Evolutionary conservation across 495 filamentous ascomycete genomes (phyloP).

Genomic region (Hypoxylon rickii): DNA sequence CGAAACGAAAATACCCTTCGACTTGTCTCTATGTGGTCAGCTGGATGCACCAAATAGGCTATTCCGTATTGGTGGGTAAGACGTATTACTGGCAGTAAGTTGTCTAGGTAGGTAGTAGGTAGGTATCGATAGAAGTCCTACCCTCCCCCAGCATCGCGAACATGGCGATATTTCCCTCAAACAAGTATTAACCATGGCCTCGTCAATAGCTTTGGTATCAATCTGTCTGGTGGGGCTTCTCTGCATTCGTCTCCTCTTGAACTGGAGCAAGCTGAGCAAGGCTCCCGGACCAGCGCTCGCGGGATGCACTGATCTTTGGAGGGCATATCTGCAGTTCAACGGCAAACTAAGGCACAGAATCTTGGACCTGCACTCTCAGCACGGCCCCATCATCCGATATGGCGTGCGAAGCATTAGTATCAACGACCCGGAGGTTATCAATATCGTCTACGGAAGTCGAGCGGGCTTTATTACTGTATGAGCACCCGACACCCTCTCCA

Average conservation of each 20-base stretch:
- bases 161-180: neutral
- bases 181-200: neutral
- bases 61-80: too few relatives aligned
- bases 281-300: constrained; percentile 37
- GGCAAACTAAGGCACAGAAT: constrained; percentile 27
- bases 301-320: constrained; percentile 35
- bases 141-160: neutral
- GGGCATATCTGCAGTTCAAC: constrained; percentile 33
- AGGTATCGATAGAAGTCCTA: too few relatives aligned
- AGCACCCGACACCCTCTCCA: neutral
- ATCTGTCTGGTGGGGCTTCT: neutral
- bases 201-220: neutral
- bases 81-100: too few relatives aligned
- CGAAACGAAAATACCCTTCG: too few relatives aligned
- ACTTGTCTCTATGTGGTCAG: too few relatives aligned
- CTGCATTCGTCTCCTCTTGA: constrained; percentile 11
- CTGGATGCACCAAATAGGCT: too few relatives aligned
- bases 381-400: constrained; percentile 38
- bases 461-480: constrained; percentile 36
- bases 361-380: constrained; percentile 28
- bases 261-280: constrained; percentile 29
- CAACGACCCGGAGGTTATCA: constrained; percentile 36
- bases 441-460: constrained; percentile 35
- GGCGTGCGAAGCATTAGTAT: constrained; percentile 36
- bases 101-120: too few relatives aligned